Percentiles rank a stretch among this genome's conserved stretches.
phyloP scores from a whole-genome alignment of 2,329 filamentous ascomycete genomes.

The Truncatella angustata region DNA sequence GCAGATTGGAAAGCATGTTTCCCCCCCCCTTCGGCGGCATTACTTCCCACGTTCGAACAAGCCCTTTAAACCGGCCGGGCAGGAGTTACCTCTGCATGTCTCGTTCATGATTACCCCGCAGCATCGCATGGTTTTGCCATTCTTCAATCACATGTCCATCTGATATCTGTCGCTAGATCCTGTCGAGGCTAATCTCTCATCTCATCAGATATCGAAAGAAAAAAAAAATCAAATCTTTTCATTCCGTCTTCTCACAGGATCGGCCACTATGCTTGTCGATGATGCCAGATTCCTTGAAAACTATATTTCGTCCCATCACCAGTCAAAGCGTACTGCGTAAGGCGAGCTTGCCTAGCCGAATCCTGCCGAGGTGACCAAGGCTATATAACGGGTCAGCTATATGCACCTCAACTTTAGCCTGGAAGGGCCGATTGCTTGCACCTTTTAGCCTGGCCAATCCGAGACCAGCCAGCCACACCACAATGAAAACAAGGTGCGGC shows the following conservation, averaged over 20 bases:
- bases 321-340: no score
- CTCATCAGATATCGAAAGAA: background rate
- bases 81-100: background rate
- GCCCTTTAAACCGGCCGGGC: background rate
- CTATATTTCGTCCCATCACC: background rate
- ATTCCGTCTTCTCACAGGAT: background rate
- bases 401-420: constrained; percentile 11
- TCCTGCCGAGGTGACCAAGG: background rate
- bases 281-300: no score
- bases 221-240: background rate
- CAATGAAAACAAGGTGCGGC: constrained; percentile 9
- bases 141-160: no score
- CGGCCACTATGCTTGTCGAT: no score
- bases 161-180: no score
- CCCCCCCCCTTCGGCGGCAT: background rate
- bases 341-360: background rate
- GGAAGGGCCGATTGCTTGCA: constrained; percentile 7
- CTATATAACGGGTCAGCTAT: constrained; percentile 4
- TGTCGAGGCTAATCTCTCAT: no score
- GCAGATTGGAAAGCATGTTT: background rate
- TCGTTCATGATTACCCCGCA: no score
- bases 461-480: background rate
- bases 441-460: constrained; percentile 7
- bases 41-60: background rate
- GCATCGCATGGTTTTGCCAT: no score